A percentile compares a stretch with the other conserved stretches of the same genome.
phyloP scores from a whole-genome alignment of 768 basidiomycete genomes.

The Neoboletus magnificus region DNA sequence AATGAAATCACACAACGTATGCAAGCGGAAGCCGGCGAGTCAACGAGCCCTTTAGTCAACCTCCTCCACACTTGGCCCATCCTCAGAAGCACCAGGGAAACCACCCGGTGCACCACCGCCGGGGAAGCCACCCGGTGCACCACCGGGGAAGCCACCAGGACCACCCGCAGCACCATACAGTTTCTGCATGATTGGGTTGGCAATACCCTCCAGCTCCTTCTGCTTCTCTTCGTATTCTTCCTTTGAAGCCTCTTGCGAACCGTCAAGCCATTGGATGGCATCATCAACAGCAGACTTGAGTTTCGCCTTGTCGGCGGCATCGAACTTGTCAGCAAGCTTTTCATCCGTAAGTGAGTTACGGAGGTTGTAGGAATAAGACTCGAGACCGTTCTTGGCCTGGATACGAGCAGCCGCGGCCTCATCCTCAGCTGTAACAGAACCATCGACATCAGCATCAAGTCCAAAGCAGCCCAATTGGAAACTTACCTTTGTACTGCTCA shows the following conservation, averaged over 20 bases:
- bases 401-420: slow-evolving; percentile 84
- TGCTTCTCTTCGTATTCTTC: slow-evolving; percentile 92
- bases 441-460: slow-evolving; percentile 8
- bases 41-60: slow-evolving; percentile 57
- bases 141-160: slow-evolving; percentile 56
- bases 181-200: slow-evolving; percentile 71
- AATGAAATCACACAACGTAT: slow-evolving; percentile 21
- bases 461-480: background rate
- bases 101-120: slow-evolving; percentile 71
- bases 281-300: slow-evolving; percentile 81
- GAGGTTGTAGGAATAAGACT: slow-evolving; percentile 94
- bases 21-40: slow-evolving; percentile 17
- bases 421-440: slow-evolving; percentile 59
- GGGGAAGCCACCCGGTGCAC: slow-evolving; percentile 49
- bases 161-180: slow-evolving; percentile 60
- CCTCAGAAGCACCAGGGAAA: slow-evolving; percentile 67
- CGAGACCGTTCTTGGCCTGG: slow-evolving; percentile 84
- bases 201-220: slow-evolving; percentile 86
- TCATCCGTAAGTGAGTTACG: slow-evolving; percentile 85
- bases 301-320: slow-evolving; percentile 79
- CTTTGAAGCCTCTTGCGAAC: slow-evolving; percentile 85
- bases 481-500: slow-evolving; percentile 82
- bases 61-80: slow-evolving; percentile 90
- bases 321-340: slow-evolving; percentile 85
- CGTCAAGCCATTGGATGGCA: slow-evolving; percentile 81